Conservation (phyloP, 805 yeast species). For the Wickerhamiella lipophila region DNA sequence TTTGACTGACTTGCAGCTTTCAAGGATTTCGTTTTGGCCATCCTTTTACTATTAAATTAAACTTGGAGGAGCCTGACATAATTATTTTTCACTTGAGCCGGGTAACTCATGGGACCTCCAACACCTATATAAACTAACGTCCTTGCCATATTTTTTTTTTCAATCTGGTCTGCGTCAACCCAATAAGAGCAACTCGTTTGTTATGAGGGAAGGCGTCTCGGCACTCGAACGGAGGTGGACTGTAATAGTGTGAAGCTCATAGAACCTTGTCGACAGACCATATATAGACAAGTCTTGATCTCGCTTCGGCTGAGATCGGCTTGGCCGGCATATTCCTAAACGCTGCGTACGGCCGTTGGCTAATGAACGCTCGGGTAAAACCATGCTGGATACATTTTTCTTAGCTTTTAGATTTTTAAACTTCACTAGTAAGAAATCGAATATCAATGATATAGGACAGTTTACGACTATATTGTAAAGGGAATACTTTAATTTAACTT, state of each 20-base stretch:
- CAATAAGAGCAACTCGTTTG: slow-evolving; percentile 10
- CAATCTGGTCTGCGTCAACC: slow-evolving; percentile 7
- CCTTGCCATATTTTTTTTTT: not conserved
- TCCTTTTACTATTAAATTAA: slow-evolving; percentile 12
- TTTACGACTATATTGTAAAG: too few relatives aligned
- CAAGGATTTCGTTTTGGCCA: slow-evolving; percentile 2
- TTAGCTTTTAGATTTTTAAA: too few relatives aligned
- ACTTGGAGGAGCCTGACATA: slow-evolving; percentile 17
- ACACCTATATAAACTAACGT: not conserved
- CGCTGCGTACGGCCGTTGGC: slow-evolving; percentile 93
- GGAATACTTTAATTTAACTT: too few relatives aligned
- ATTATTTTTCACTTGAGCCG: slow-evolving; percentile 8
- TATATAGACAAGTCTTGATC: slow-evolving; percentile 42
- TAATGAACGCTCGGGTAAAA: slow-evolving; percentile 97
- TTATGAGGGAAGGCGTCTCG: slow-evolving; percentile 21
- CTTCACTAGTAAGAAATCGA: too few relatives aligned
- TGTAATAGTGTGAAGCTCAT: slow-evolving; percentile 25
- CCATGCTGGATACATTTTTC: slow-evolving; percentile 90
- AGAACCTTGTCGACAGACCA: slow-evolving; percentile 96
- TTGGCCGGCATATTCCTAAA: slow-evolving; percentile 98
- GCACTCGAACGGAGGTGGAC: slow-evolving; percentile 30
- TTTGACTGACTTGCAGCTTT: slow-evolving; percentile 1
- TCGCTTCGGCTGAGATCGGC: slow-evolving; percentile 51
- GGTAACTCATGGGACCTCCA: not conserved
- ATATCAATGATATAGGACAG: too few relatives aligned